Base-by-base conservation (phyloP, 306 rosid genomes). In the Medicago arabica region DNA sequence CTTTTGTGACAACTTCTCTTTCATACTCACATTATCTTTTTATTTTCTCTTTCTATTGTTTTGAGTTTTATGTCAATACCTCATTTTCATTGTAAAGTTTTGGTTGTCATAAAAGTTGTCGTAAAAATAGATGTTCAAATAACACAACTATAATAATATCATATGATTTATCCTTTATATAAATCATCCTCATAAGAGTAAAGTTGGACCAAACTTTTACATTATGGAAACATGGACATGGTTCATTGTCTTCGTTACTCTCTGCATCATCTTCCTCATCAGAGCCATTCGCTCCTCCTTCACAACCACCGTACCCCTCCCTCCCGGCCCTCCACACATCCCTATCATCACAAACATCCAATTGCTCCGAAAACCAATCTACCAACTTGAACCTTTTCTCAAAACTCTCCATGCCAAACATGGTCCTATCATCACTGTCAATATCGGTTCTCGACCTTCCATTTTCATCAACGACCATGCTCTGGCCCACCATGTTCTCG, bases 361-460 rank as follows among this genome's bases (percentile, higher is more conserved):
- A 3, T 72, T 63, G 78, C 28, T 83, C 1, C 8, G n/a, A 3
- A 72, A 71, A 66, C 44, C 87, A 2, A 38, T 63, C 31, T 14
- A 46, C 1, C 66, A 78, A 0, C 17, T 78, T 2, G 82, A 81
- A 31, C 69, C 73, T 0, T 9, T 41, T 0, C 82, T 86, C 8
- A 17, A 28, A 17, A 15, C 14, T 1, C 82, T 83, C 44, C 67
- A 18, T n/a, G 49, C 82, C 76, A 86, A 81, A 31, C 36, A 81
- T 21, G 87, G 89, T 1, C 83, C 87, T 5, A 77, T 83, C 5
- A 0, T 86, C 80, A 73, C 83, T 0, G 66, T 86, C 50, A 67
- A 9, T 3, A 51, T 83, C 2, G 73, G 47, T 1, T 41, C 78
- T 0, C 70, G 14, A 2, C 83, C 79, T 1, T 0, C 75, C 12